Evolutionary conservation across 1,284 basidiomycete species (phyloP), one percentile per base, ranked within the genome.

Genomic region (Irpex sp.): DNA sequence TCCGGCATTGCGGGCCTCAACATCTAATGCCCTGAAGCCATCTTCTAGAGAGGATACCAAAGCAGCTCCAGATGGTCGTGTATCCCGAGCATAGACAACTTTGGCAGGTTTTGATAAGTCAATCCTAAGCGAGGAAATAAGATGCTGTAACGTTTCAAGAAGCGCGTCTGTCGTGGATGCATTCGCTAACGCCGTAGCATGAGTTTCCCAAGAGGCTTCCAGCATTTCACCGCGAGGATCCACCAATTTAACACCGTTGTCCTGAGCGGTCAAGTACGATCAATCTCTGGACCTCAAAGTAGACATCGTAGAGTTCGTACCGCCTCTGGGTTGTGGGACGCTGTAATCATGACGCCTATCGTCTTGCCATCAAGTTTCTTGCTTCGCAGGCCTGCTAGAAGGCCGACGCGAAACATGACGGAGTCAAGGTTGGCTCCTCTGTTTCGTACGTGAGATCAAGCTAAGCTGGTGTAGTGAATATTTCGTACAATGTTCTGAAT

Each of bases 151-250:
- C 5, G 83, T 82, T 7, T 81, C 78, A 60, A 96, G 73, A 74
- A 99, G 88, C 38, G 88, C 88, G 55, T 87, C 84, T 6, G 89
- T 87, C 17, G 86, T 86, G 9, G 83, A 70, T 19, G 94, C 94
- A 75, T 99, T 99, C 64, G 96, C 93, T n/a, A 99, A 80, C 4
- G 77, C 76, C 5, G 97, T 97, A 19, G 97, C 96, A 74, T 97
- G 86, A 0, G 76, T 74, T 76, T 99, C 97, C 97, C 97, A 99
- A 38, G 93, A 85, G 1, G 92, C 81, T 72, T 97, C 93, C n/a
- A 99, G 85, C 97, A 99, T 99, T 76, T 99, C 97, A n/a, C 97
- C 97, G 11, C 88, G 88, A 15, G 97, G 94, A 78, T 99, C 97
- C 54, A 99, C 94, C 59, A 99, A 87, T 77, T 99, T 99, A 66